Evolutionary conservation across 805 yeast species (phyloP), one percentile per base, ranked within the genome.

Genomic region (Komagataella populi): DNA sequence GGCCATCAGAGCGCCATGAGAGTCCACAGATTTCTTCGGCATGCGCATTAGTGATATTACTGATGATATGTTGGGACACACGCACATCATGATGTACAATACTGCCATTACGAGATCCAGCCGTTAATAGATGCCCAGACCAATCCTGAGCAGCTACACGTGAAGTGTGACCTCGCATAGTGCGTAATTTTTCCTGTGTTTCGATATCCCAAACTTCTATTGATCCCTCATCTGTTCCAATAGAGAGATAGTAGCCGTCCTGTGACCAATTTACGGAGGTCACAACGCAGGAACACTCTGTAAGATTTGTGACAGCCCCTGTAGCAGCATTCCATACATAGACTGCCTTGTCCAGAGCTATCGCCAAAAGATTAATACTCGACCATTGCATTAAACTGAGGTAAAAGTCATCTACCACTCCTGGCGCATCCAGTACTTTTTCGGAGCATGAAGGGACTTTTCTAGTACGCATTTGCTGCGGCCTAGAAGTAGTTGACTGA

Each of bases 131-230:
- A 58, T 89, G 95, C 52, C 78, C 81, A 59, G 79, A 75, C 99
- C 99, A 93, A 23, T 84, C 71, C 66, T 87, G 86, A 1, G 90
- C 73, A 1, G 91, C 93, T 16, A 91, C 80, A 51, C 98, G 75
- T 3, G 90, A 80, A 46, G 82, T 79, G 49, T 81, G 78, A 18
- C 86, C 82, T 52, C 76, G 71, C 83, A 93, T 81, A 1, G 95
- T 81, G 59, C 99, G 77, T 49, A 88, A 70, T 56, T 80, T 80
- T n/a, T 83, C 65, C 57, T 74, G 76, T 6, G 84, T 77, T 58
- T 85, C 96, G 23, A 86, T 82, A 66, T 93, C 98, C 96, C 97
- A 93, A 52, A 93, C 84, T 67, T 91, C 96, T 18, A 89, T 72
- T 12, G 78, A 70, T 1, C 99, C 98, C 59, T 87, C 86, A 49